Evolutionary conservation across 495 filamentous ascomycete species (phyloP), one percentile per base, ranked within the genome.

Genomic region (Clavariopsis aquatica): DNA sequence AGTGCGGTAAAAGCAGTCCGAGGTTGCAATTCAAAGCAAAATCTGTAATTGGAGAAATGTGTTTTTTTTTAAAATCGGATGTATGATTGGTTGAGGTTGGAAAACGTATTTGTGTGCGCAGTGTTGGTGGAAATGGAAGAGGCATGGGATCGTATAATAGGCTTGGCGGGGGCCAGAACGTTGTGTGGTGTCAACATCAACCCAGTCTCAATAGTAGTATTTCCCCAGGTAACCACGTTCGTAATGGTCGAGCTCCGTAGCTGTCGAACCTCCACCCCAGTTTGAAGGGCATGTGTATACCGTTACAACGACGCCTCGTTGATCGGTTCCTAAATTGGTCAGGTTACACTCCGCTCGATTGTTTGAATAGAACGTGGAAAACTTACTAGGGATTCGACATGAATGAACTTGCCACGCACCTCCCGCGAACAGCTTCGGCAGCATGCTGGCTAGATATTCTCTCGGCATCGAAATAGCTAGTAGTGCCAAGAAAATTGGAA

Each of bases 401-500:
- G 12, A 12, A 53, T 66, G 66, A 17, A 55, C 22, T 10, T 2
- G 13, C 66, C 66, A 72, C 8, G 12, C 46, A 10, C 58, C 47
- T 22, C 49, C 26, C 8, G n/a, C 17, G 51, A 69, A 72, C n/a
- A 56, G 29, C 4, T 0, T 57, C 4, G 53, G 38, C 10, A 72
- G 45, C 17, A 43, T 49, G 22, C 46, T 41, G 3, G 29, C 24
- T 36, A 66, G 51, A 7, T 46, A 23, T 0, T 67, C 43, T 1
- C n/a, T 34, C 2, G n/a, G 22, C 26, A 69, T 43, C 0, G 71
- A 69, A 57, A 71, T 66, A 2, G 73, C 71, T 9, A 75, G 49
- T 12, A 76, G 64, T 20, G 60, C 68, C 1, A 76, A 60, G n/a
- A 76, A 62, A 12, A 76, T 53, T 1, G 71, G 68, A 7, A 76